Base-by-base conservation (phyloP, 1,284 basidiomycete genomes). In the Microbotryum silenes-acaulis region DNA sequence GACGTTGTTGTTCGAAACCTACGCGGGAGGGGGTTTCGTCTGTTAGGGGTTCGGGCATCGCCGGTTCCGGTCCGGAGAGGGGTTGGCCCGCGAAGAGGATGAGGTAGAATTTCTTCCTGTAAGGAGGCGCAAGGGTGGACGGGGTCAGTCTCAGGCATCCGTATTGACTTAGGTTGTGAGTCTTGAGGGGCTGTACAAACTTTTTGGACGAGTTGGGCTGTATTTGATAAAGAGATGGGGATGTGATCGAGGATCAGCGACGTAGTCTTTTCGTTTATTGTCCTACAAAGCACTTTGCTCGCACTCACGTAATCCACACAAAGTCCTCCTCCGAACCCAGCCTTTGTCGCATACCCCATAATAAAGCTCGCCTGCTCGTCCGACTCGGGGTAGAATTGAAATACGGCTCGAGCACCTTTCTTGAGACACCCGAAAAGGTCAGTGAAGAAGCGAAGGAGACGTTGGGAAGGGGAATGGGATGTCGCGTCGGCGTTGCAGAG, bases 311-410 rank as follows among this genome's bases (percentile, higher is more conserved):
- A 97, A 78, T 99, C 96, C 50, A 99, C 89, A 25, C 98, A 89
- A 37, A 99, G 77, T 66, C 96, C 96, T 62, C 96, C 96, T 6
- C 93, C 92, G 74, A 99, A 99, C 0, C 96, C 96, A 6, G 96
- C 91, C 65, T 85, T 86, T 72, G 93, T 91, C 1, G 96, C 96
- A 68, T 87, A 87, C 5, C 86, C 85, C 54, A 94, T 97, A 73
- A 98, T 94, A 63, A 99, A 84, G 69, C 89, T 87, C 70, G 97
- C 86, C 77, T 97, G 93, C 74, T 97, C 91, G 77, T 97, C 93
- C 3, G 87, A 89, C 2, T 88, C 86, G 9, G 92, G 93, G 76
- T 97, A 97, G 75, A 97, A 97, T 72, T 97, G 92, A 70, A 99
- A 85, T 14, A 98, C 83, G 4, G 92, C 96, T 25, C 96, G 84